These are phyloP conservation scores for Dendryphion nanum DNA, from an alignment of 2,329 filamentous ascomycete species.

Conservation along the genomic window DNA sequence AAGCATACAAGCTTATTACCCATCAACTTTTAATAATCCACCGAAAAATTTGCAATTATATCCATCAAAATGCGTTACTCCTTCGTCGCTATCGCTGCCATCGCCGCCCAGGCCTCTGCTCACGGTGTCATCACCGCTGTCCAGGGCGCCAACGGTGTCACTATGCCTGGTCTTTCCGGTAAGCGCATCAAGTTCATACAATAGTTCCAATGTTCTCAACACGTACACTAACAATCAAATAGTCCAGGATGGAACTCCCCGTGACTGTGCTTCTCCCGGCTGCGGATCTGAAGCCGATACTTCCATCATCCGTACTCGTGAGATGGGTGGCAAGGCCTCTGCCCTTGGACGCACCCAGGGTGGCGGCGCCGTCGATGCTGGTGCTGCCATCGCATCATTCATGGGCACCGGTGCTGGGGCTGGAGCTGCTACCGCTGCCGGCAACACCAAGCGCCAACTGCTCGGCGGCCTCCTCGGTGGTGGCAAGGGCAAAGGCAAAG, in stretches of 20 bases:
- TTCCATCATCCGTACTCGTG: constrained; percentile 64
- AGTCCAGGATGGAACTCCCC: constrained; percentile 66
- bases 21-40: too few species aligned
- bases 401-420: constrained; percentile 43
- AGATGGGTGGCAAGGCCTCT: constrained; percentile 56
- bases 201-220: background rate
- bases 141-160: constrained; percentile 60
- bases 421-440: constrained; percentile 3
- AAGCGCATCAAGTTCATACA: constrained; percentile 16
- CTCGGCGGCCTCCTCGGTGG: constrained; percentile 26
- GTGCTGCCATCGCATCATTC: constrained; percentile 58
- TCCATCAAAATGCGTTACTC: constrained; percentile 50
- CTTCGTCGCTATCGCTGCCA: constrained; percentile 47
- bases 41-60: too few species aligned
- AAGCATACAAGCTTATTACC: constrained; percentile 6
- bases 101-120: constrained; percentile 50
- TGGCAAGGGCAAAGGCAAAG: constrained; percentile 14
- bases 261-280: constrained; percentile 60
- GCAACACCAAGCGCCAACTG: constrained; percentile 22
- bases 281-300: constrained; percentile 69
- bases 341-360: constrained; percentile 62
- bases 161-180: constrained; percentile 61
- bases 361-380: constrained; percentile 58
- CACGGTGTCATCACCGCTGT: constrained; percentile 60
- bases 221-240: constrained; percentile 9